Evolutionary conservation across 768 basidiomycete genomes (phyloP), one percentile per base, ranked within the genome.

Genomic region (Boletus sensibilis): DNA sequence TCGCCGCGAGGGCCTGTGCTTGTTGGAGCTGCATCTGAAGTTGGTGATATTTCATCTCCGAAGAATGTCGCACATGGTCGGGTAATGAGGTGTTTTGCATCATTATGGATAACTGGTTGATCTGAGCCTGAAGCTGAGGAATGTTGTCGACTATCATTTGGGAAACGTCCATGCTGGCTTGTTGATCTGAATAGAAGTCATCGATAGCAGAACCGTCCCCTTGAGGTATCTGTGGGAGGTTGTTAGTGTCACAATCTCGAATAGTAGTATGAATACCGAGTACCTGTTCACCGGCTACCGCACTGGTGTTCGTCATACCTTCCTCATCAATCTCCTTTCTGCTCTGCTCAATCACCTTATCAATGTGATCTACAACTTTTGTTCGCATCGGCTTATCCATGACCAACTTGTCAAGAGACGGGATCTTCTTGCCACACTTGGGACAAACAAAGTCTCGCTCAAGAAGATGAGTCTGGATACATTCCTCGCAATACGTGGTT

Each of bases 381-480:
- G 81, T 83, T 57, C 96, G 84, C 74, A 82, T 83, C 37, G 85
- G 86, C 69, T 86, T 90, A 75, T 98, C 94, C 66, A 83, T 70
- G 54, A 84, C 72, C 47, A 98, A 79, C 73, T 92, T 92, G 78
- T 97, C 94, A 65, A 98, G 76, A 35, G 90, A 94, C 4, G 87
- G 81, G 57, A 98, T 84, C 75, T 90, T 94, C 73, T 88, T 87
- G 60, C 84, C 81, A 72, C 97, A 98, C 62, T 86, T 85, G 9
- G 93, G 95, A 74, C 96, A 98, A 55, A 88, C 76, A 72, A 98
- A 98, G 76, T 97, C 94, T 73, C 92, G 86, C 72, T 98, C 96
- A 60, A 96, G 82, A 49, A 99, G 79, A 73, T 95, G 82, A 41
- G 91, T 94, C 72, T 95, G 91, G 60, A 99, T 91, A 75, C 96